Percentiles rank a stretch among this genome's conserved stretches.
Evolutionary conservation across 2,329 filamentous ascomycete species (phyloP).

Genomic region (Chrysoporthe puriensis): DNA sequence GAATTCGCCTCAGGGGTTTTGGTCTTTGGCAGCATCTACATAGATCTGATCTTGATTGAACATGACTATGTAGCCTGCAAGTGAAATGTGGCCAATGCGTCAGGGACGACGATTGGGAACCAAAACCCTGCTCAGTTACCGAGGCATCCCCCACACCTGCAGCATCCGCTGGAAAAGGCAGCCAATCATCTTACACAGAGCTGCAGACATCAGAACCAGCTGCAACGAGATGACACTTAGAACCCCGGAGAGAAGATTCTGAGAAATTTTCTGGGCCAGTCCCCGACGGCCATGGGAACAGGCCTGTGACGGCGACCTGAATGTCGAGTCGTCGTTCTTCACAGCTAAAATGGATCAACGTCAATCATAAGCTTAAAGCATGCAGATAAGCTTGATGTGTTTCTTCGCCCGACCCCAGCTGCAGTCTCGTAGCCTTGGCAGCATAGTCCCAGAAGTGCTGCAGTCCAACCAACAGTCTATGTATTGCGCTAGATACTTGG

Average conservation of each 20-base stretch:
- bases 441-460: not conserved
- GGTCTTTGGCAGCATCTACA: not conserved
- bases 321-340: not conserved
- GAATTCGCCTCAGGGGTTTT: not conserved
- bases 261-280: slow-evolving; percentile 26
- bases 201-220: slow-evolving; percentile 8
- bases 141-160: slow-evolving; percentile 7
- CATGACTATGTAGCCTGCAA: not conserved
- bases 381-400: slow-evolving; percentile 15
- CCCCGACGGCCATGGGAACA: not conserved
- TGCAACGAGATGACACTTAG: slow-evolving; percentile 16
- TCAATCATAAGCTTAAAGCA: slow-evolving; percentile 9
- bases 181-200: slow-evolving; percentile 28
- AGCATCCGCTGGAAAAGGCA: slow-evolving; percentile 9
- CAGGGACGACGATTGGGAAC: not conserved
- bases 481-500: not conserved
- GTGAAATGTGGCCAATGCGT: not conserved
- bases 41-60: not conserved
- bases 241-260: not conserved
- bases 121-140: slow-evolving; percentile 2
- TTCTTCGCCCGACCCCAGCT: not conserved
- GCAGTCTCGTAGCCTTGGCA: not conserved
- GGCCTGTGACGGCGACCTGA: slow-evolving; percentile 13
- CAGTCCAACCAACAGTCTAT: not conserved
- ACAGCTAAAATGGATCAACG: not conserved